Base-by-base conservation (phyloP, 148 eudicot species). In the Fagopyrum esculentum region DNA sequence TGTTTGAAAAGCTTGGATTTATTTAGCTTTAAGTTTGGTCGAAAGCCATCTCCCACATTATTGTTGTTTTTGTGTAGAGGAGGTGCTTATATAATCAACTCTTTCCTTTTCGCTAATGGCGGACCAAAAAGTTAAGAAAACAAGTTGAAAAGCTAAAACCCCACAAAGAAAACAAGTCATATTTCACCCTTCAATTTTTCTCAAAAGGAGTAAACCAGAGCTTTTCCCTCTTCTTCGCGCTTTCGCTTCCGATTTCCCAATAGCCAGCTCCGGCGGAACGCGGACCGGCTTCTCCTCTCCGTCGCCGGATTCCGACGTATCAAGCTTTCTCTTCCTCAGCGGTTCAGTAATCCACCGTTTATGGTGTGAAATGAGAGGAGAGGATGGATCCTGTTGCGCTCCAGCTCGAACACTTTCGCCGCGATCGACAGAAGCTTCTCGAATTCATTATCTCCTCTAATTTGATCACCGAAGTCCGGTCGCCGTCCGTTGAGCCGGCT, bases 351-450 rank as follows among this genome's bases (percentile, higher is more conserved):
- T 63, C n/a, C 47, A 35, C 46, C 47, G 1, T 46, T 35, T 35
- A 66, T 40, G 71, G 19, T 45, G 29, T 60, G 17, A 68, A 15
- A 64, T 46, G 71, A 60, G 69, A 73, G 69, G 75, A 43, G 75
- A 60, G 56, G 63, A 51, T 74, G 52, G 26, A 45, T 5, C 60
- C 56, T 71, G 81, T 77, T 73, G 68, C 30, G 69, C 50, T 69
- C 77, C 17, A 78, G 74, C 64, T 89, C 19, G 84, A 85, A 49
- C 83, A 82, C 9, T 89, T 86, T 78, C 86, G 90, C 22, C 74
- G 81, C 73, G 98, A 93, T 82, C 89, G 93, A 69, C 83, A 85
- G 54, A 86, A 89, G 74, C 94, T 93, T 7, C 84, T 93, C 6
- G 84, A 89, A 56, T 91, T 84, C 77, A 77, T 93, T 8, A 35